Conservation (phyloP, 176 grass and related monocot genomes). For the Triticum aestivum region IWGSC_CS_RefSeq_v2.1 NC_057801.1:66639352-66639851, state of each 20-base stretch:
- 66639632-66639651: not conserved
- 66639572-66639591: slow-evolving; percentile 86
- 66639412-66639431: slow-evolving; percentile 59
- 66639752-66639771: not conserved
- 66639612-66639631: not conserved
- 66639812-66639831: not conserved
- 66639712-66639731: not conserved
- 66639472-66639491: slow-evolving; percentile 3
- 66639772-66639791: not conserved
- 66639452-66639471: slow-evolving; percentile 3
- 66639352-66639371: slow-evolving; percentile 88
- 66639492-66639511: slow-evolving; percentile 30
- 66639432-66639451: slow-evolving; percentile 5
- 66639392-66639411: slow-evolving; percentile 93
- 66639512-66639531: slow-evolving; percentile 76
- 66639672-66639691: not conserved
- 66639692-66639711: not conserved
- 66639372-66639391: slow-evolving; percentile 82
- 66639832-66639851: not conserved
- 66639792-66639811: no score
- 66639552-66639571: slow-evolving; percentile 88
- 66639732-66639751: not conserved
- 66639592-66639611: slow-evolving; percentile 87
- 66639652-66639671: not conserved
- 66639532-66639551: slow-evolving; percentile 90